Percentiles rank a stretch among this genome's conserved stretches.
Evolutionary conservation across 345 rosid genomes (phyloP).

Genomic region (Hypericum androsaemum): DNA sequence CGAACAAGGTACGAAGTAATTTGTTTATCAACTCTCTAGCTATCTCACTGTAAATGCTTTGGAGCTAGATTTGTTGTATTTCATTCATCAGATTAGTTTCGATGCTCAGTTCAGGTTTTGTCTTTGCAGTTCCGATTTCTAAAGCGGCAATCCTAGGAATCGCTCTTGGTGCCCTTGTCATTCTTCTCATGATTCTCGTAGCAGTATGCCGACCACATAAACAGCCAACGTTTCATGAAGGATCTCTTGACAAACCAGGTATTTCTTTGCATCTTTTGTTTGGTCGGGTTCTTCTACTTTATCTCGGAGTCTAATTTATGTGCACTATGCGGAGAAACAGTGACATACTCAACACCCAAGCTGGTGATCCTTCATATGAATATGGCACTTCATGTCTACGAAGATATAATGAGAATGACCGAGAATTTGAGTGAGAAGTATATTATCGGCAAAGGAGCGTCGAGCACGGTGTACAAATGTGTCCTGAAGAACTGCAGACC

Average conservation of each 20-base stretch:
- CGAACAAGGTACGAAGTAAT: constrained; percentile 48
- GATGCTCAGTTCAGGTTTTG: neutral
- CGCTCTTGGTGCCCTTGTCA: constrained; percentile 73
- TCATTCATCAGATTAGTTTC: too few species aligned
- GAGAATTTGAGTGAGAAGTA: constrained; percentile 91
- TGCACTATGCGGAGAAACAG: constrained; percentile 23
- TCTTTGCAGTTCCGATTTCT: constrained; percentile 53
- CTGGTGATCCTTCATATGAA: constrained; percentile 90
- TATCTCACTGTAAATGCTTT: neutral
- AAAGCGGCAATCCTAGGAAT: constrained; percentile 91
- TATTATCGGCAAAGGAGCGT: constrained; percentile 80
- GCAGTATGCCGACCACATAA: constrained; percentile 73
- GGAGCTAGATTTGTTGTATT: too few species aligned
- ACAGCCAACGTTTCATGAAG: constrained; percentile 51
- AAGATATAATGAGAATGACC: constrained; percentile 97
- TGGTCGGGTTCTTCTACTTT: too few species aligned
- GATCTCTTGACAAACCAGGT: constrained; percentile 91
- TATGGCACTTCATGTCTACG: constrained; percentile 94
- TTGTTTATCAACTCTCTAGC: neutral
- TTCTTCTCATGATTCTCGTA: constrained; percentile 76
- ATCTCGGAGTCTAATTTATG: constrained; percentile 6
- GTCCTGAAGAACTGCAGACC: constrained; percentile 92
- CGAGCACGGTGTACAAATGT: constrained; percentile 89
- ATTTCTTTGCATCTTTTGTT: neutral
- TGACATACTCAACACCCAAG: constrained; percentile 65